A percentile compares a stretch with the other conserved stretches of the same genome.
Conservation (phyloP, 2,329 filamentous ascomycete species). For the Xylaria digitata region DNA sequence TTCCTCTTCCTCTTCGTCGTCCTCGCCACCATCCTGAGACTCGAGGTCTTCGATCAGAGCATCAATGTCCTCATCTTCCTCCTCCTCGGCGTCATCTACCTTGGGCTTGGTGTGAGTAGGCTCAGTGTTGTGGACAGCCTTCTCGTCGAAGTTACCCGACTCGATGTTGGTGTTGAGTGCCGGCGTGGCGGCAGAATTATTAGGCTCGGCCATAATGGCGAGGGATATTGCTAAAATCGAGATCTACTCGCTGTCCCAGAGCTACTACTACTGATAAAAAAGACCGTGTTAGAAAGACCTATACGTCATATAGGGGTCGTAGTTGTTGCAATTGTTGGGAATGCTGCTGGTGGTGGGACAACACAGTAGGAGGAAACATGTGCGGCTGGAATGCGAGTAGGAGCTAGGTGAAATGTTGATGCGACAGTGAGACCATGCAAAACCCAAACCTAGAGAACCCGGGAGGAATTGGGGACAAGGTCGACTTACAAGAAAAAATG, state of each 20-base stretch:
- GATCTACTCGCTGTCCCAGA: constrained; percentile 41
- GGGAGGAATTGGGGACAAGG: constrained; percentile 19
- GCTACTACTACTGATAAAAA: constrained; percentile 32
- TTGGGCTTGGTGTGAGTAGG: constrained; percentile 55
- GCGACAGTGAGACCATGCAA: constrained; percentile 30
- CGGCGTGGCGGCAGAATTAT: constrained; percentile 60
- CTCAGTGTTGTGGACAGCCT: constrained; percentile 57
- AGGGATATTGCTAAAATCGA: constrained; percentile 39
- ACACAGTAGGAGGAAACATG: not conserved
- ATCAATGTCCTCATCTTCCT: constrained; percentile 86
- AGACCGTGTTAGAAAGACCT: constrained; percentile 19
- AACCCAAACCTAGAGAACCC: constrained; percentile 25
- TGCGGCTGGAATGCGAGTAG: constrained; percentile 45
- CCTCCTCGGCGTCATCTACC: constrained; percentile 70
- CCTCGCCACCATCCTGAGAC: constrained; percentile 78
- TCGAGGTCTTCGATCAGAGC: constrained; percentile 88
- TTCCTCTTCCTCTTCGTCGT: constrained; percentile 71
- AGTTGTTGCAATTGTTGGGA: constrained; percentile 13
- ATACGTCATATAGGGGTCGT: constrained; percentile 2
- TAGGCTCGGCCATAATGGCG: constrained; percentile 66
- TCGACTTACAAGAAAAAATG: constrained; percentile 27
- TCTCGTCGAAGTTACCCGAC: constrained; percentile 74
- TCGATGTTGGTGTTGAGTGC: constrained; percentile 73
- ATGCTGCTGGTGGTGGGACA: constrained; percentile 2
- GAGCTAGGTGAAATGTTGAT: constrained; percentile 36